phyloP scores from a whole-genome alignment of 768 basidiomycete genomes.

The Dioszegia hungarica region DNA sequence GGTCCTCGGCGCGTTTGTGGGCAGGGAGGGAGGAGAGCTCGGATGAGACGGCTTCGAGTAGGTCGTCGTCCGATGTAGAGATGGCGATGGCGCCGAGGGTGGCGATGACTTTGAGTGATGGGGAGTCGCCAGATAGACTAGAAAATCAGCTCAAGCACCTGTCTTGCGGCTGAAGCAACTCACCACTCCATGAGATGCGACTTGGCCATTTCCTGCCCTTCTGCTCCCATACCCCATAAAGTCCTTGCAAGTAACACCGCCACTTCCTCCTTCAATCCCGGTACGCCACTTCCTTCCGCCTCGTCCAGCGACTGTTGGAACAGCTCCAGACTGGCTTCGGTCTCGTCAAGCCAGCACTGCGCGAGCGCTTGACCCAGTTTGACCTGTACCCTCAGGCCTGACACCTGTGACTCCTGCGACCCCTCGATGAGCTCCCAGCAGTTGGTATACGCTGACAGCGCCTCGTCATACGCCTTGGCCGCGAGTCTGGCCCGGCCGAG shows the following conservation, averaged over 20 bases:
- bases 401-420: conserved; percentile 47
- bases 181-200: conserved; percentile 76
- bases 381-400: conserved; percentile 44
- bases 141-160: background rate
- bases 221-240: conserved; percentile 76
- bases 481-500: conserved; percentile 72
- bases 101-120: conserved; percentile 75
- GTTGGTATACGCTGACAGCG: conserved; percentile 66
- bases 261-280: conserved; percentile 60
- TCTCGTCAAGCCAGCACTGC: conserved; percentile 61
- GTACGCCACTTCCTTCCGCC: conserved; percentile 22
- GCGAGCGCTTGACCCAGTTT: conserved; percentile 66
- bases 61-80: conserved; percentile 60
- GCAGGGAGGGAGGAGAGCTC: conserved; percentile 69
- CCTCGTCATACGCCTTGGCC: conserved; percentile 57
- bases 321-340: conserved; percentile 60
- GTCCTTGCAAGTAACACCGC: conserved; percentile 75
- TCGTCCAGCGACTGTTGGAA: conserved; percentile 66
- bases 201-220: conserved; percentile 72
- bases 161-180: conserved; percentile 23
- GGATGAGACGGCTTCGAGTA: conserved; percentile 79
- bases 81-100: conserved; percentile 86
- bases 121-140: conserved; percentile 72
- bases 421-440: conserved; percentile 64
- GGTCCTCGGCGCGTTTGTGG: conserved; percentile 67